Conservation (phyloP, 805 yeast species). For the Myxozyma vanderwaltii region DNA sequence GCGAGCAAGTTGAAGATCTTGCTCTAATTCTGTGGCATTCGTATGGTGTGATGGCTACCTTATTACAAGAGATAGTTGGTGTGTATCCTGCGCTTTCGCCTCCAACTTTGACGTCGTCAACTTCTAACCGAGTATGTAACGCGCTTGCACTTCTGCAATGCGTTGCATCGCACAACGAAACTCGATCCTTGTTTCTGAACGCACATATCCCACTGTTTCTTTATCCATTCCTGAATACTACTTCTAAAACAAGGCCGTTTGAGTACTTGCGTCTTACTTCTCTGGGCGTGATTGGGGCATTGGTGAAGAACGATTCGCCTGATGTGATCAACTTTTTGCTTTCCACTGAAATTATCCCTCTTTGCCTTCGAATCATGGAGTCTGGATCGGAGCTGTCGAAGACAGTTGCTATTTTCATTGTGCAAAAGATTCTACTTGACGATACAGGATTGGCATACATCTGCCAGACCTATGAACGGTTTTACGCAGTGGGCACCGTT, state of each 20-base stretch:
- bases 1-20: conserved; percentile 92
- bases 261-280: conserved; percentile 92
- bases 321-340: conserved; percentile 89
- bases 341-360: conserved; percentile 95
- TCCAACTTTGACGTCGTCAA: conserved; percentile 79
- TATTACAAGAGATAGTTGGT: conserved; percentile 83
- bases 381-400: conserved; percentile 89
- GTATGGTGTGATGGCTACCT: conserved; percentile 92
- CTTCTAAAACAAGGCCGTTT: conserved; percentile 87
- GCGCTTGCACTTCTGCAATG: conserved; percentile 94
- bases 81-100: conserved; percentile 91
- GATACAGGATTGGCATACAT: conserved; percentile 89
- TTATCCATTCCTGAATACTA: conserved; percentile 91
- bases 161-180: conserved; percentile 92
- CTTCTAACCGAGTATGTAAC: conserved; percentile 91
- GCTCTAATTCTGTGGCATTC: conserved; percentile 94
- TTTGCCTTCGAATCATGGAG: conserved; percentile 93
- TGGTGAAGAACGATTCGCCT: conserved; percentile 93
- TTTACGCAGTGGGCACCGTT: conserved; percentile 90
- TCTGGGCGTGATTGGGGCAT: conserved; percentile 94
- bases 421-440: conserved; percentile 88
- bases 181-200: conserved; percentile 77
- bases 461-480: conserved; percentile 93
- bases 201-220: conserved; percentile 91
- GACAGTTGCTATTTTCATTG: conserved; percentile 94